Evolutionary conservation across 495 filamentous ascomycete species (phyloP), one percentile per base, ranked within the genome.

Genomic region (Lophiotrema nucula): DNA sequence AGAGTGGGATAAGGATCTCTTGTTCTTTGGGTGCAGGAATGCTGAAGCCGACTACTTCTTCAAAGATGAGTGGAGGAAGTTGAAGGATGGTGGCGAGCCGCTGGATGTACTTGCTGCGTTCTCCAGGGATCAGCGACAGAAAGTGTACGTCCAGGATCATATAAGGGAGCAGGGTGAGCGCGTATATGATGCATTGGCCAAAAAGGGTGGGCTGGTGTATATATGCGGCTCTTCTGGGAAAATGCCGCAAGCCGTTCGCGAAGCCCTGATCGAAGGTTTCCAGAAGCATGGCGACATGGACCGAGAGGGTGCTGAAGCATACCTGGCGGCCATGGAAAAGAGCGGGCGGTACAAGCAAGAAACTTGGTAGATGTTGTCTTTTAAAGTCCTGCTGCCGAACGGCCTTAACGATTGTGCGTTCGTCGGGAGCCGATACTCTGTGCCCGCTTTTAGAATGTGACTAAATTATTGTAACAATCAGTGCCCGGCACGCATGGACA

Each of bases 201-300:
- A 76, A 25, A 53, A 73, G 23, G 53, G 69, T 0, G 88, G 83
- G 0, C 75, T 82, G 2, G 76, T 90, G 2, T 89, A 83, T 70
- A 79, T 98, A 11, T 97, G 93, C 70, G 93, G 93, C n/a, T 71
- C 66, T 45, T 78, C 75, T 27, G 77, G 68, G 8, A 76, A 83
- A 57, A 98, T 98, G 95, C 91, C 95, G 12, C 78, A 85, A 60
- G 86, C 88, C n/a, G 89, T 97, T 5, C 78, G 88, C n/a, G 79
- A 83, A 63, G 89, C 92, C 2, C 73, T 98, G 22, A 76, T 88
- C 5, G 87, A 95, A 58, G 83, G 81, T 3, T 83, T 92, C 53
- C 73, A 78, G 56, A 54, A 68, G 46, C 53, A 73, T 22, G 76
- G 72, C 28, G 62, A 64, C 15, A 67, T 76, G 53, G 59, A 55